A percentile compares a stretch with the other conserved stretches of the same genome.
Evolutionary conservation across 306 rosid genomes (phyloP).

Genomic region (Malus sieversii): DNA sequence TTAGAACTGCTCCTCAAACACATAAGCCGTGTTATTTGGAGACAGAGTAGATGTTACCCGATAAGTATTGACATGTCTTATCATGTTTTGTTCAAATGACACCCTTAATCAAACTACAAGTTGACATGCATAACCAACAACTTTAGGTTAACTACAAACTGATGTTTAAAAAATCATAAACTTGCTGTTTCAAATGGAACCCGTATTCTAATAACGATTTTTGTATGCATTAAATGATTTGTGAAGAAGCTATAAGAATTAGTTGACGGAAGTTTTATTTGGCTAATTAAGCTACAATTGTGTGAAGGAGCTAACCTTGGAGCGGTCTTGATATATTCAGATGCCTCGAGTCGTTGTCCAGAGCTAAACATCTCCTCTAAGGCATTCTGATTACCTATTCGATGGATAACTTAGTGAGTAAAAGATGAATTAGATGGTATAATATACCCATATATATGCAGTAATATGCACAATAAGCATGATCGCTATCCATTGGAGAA

Average conservation of each 20-base stretch:
- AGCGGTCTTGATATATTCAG: conserved; percentile 18
- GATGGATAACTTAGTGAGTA: conserved; percentile 16
- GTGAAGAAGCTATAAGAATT: neutral
- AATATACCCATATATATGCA: neutral
- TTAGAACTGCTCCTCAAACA: neutral
- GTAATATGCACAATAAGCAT: neutral
- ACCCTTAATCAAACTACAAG: neutral
- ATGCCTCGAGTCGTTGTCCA: conserved; percentile 26
- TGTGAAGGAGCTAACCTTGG: conserved; percentile 34
- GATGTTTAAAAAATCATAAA: neutral
- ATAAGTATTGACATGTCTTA: neutral
- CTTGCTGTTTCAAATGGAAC: neutral
- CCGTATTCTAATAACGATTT: neutral
- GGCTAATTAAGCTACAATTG: neutral
- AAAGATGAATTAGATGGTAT: neutral
- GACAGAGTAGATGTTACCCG: neutral
- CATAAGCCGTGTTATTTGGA: neutral
- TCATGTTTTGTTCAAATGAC: neutral
- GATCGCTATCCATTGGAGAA: neutral
- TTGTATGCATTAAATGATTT: neutral
- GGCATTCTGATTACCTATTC: conserved; percentile 39
- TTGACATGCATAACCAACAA: neutral
- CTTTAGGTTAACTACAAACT: neutral
- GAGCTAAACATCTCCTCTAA: conserved; percentile 20
- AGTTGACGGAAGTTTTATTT: neutral